Conservation (phyloP, 2,329 filamentous ascomycete genomes). For the Fusarium devonianum region DNA sequence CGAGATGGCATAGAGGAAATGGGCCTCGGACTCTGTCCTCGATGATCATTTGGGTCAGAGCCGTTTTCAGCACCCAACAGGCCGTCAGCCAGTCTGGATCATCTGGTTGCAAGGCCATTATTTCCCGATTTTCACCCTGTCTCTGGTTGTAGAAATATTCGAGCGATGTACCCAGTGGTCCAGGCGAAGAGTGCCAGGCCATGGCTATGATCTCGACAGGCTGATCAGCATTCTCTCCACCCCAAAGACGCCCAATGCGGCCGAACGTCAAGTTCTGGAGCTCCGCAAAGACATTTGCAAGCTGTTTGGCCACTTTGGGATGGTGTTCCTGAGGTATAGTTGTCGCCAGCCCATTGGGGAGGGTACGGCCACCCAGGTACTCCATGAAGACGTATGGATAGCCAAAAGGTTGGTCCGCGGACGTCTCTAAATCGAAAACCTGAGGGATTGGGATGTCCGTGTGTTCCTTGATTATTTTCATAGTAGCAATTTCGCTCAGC, state of each 20-base stretch:
- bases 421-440: constrained; percentile 33
- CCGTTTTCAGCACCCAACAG: constrained; percentile 44
- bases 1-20: constrained; percentile 47
- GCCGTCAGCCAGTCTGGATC: constrained; percentile 41
- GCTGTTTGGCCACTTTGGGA: constrained; percentile 38
- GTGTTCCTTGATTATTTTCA: constrained; percentile 31
- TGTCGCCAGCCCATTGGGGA: constrained; percentile 20
- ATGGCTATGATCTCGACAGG: constrained; percentile 36
- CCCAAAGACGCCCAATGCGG: constrained; percentile 41
- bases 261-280: constrained; percentile 39
- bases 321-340: constrained; percentile 28
- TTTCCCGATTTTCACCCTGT: constrained; percentile 37
- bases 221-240: constrained; percentile 34
- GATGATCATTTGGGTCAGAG: constrained; percentile 41
- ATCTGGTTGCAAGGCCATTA: constrained; percentile 29
- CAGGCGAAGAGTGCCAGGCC: constrained; percentile 33
- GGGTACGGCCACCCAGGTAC: constrained; percentile 25
- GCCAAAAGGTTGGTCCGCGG: constrained; percentile 34
- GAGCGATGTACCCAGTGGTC: constrained; percentile 39
- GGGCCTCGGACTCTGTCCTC: constrained; percentile 44
- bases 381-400: constrained; percentile 42
- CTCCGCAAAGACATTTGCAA: constrained; percentile 35
- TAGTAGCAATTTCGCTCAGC: constrained; percentile 43
- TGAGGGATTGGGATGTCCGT: constrained; percentile 37
- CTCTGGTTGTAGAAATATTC: constrained; percentile 42